A percentile compares a stretch with the other conserved stretches of the same genome.
Conservation (phyloP, 371 early-diverging fungal species). For the Agmasoma carcini region DNA sequence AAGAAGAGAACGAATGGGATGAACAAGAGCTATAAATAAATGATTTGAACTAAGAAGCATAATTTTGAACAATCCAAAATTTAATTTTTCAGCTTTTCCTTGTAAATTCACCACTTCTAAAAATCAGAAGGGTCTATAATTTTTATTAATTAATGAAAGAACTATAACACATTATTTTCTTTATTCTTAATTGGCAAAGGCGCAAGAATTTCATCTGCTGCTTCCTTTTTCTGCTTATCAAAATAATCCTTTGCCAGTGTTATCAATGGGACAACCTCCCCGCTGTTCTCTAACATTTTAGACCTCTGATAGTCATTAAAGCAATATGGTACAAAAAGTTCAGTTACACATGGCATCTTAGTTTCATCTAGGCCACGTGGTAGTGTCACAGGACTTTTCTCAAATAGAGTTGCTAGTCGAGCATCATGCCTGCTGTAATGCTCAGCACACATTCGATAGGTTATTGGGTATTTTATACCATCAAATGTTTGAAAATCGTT, state of each 20-base stretch:
- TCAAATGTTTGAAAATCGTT: slow-evolving; percentile 25
- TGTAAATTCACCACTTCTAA: neutral
- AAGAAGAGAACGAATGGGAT: slow-evolving; percentile 18
- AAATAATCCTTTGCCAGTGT: slow-evolving; percentile 9
- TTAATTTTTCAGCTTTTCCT: neutral
- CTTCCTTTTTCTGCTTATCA: neutral
- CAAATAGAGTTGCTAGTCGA: slow-evolving; percentile 38
- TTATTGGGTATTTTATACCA: slow-evolving; percentile 18
- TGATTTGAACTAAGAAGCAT: neutral
- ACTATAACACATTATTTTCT: neutral
- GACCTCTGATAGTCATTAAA: slow-evolving; percentile 4
- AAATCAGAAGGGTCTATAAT: neutral
- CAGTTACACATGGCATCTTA: slow-evolving; percentile 38
- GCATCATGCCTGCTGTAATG: slow-evolving; percentile 39
- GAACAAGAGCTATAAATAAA: slow-evolving; percentile 10
- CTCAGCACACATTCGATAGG: slow-evolving; percentile 40
- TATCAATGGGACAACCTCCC: slow-evolving; percentile 17
- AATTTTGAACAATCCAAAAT: neutral
- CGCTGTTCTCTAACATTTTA: neutral
- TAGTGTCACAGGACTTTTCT: slow-evolving; percentile 10
- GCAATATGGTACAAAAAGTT: slow-evolving; percentile 27
- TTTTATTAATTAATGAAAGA: neutral
- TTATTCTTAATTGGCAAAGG: neutral
- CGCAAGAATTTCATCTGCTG: neutral
- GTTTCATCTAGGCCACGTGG: slow-evolving; percentile 13